phyloP scores from a whole-genome alignment of 148 eudicot genomes.

The Amaranthus palmeri region DNA sequence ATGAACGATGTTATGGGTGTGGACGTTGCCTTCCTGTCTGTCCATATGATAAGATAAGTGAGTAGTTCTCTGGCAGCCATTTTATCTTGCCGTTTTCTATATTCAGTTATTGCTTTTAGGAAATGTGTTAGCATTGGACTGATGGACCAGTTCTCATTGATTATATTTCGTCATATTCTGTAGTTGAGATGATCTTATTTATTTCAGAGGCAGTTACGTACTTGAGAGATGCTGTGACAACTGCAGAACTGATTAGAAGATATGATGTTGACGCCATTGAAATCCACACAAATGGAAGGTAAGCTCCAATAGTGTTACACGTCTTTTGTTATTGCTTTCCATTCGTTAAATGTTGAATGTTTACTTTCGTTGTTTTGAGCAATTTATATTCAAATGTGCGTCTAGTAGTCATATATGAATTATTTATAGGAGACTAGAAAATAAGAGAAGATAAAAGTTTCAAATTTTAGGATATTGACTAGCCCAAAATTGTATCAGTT shows the following conservation, averaged over 20 bases:
- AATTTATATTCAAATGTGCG: background rate
- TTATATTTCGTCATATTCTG: background rate
- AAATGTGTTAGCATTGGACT: too few relatives aligned
- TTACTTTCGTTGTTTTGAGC: background rate
- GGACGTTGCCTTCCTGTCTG: constrained; percentile 89
- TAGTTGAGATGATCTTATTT: constrained; percentile 11
- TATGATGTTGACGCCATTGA: constrained; percentile 80
- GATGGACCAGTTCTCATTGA: background rate
- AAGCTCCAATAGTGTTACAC: constrained; percentile 8
- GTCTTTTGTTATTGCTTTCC: background rate
- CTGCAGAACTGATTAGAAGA: constrained; percentile 61
- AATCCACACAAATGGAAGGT: constrained; percentile 94
- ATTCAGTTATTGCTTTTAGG: background rate
- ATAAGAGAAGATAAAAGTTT: background rate
- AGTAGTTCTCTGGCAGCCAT: constrained; percentile 2
- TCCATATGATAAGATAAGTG: constrained; percentile 87
- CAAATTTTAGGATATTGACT: too few relatives aligned
- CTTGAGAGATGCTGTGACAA: constrained; percentile 62
- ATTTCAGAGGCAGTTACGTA: constrained; percentile 58
- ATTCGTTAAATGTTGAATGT: too few relatives aligned
- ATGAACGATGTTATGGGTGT: constrained; percentile 92
- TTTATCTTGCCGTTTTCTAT: background rate
- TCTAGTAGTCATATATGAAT: background rate
- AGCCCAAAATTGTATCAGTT: too few relatives aligned
- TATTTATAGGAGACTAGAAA: too few relatives aligned